Evolutionary conservation across 495 filamentous ascomycete genomes (phyloP).

Genomic region (Penicillium malachiteum): DNA sequence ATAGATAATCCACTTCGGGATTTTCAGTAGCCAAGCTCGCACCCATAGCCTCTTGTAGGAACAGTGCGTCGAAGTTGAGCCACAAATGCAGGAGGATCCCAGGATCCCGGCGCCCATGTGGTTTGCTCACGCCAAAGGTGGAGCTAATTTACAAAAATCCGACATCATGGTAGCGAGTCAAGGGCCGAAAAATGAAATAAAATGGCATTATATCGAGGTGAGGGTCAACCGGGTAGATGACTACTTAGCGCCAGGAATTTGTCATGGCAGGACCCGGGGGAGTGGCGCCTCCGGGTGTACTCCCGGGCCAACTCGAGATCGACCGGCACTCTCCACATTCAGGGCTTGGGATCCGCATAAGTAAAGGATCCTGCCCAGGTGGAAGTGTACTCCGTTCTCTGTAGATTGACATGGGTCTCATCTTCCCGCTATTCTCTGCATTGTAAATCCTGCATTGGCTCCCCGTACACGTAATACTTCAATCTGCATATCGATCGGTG

Average conservation of each 20-base stretch:
- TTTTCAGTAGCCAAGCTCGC: neutral
- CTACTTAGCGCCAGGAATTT: slow-evolving; percentile 7
- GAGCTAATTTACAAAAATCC: slow-evolving; percentile 4
- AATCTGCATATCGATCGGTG: too few relatives aligned
- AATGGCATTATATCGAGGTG: slow-evolving; percentile 4
- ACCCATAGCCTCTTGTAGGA: neutral
- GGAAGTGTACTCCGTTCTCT: too few relatives aligned
- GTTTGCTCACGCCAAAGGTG: slow-evolving; percentile 9
- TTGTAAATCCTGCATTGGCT: neutral
- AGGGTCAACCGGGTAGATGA: neutral
- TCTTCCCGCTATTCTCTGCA: neutral
- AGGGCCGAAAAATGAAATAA: neutral
- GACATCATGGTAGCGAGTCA: slow-evolving; percentile 7
- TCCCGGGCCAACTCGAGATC: slow-evolving; percentile 12
- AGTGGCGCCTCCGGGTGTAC: slow-evolving; percentile 3
- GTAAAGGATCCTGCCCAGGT: neutral
- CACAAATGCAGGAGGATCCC: slow-evolving; percentile 1
- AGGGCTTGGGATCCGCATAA: slow-evolving; percentile 9
- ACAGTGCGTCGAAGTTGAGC: slow-evolving; percentile 1
- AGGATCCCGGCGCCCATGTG: slow-evolving; percentile 6
- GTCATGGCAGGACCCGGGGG: slow-evolving; percentile 5
- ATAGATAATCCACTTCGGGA: neutral
- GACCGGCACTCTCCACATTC: slow-evolving; percentile 14
- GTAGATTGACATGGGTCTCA: neutral
- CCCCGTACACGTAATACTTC: neutral